Percentiles rank a stretch among this genome's conserved stretches.
Conservation (phyloP, 2,329 filamentous ascomycete species). For the Hawksworthiomyces lignivorus region DNA sequence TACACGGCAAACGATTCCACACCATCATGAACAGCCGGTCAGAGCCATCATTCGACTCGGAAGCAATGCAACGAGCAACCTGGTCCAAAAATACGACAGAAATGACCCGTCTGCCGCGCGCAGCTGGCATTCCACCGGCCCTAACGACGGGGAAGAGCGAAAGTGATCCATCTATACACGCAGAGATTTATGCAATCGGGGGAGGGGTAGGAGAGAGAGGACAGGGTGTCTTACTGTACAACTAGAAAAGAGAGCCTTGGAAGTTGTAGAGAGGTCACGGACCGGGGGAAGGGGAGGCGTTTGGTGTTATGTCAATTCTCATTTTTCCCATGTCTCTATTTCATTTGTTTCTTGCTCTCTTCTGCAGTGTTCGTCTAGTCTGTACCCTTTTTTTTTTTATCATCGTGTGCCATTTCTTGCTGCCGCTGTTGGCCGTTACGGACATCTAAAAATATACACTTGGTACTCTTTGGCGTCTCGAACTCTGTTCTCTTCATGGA, state of each 20-base stretch:
- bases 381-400: not conserved
- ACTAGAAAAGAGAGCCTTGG: constrained; percentile 12
- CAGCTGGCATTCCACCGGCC: constrained; percentile 2
- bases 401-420: not conserved
- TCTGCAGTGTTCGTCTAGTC: not conserved
- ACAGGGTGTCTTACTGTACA: constrained; percentile 13
- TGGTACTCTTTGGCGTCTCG: too few relatives aligned
- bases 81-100: too few relatives aligned
- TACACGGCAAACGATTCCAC: too few relatives aligned
- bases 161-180: not conserved
- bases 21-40: too few relatives aligned
- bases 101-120: constrained; percentile 4
- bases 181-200: not conserved
- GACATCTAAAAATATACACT: too few relatives aligned
- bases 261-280: constrained; percentile 15
- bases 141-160: constrained; percentile 7
- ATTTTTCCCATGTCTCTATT: not conserved
- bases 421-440: not conserved
- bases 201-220: not conserved
- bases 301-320: too few relatives aligned
- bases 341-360: not conserved
- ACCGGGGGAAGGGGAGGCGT: too few relatives aligned
- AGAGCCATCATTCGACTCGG: too few relatives aligned
- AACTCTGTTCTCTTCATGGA: too few relatives aligned
- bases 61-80: too few relatives aligned